Percentiles rank a stretch among this genome's conserved stretches.
Evolutionary conservation across 177 flowering plant species (phyloP).

Genomic region (Vitis hybrid): DNA sequence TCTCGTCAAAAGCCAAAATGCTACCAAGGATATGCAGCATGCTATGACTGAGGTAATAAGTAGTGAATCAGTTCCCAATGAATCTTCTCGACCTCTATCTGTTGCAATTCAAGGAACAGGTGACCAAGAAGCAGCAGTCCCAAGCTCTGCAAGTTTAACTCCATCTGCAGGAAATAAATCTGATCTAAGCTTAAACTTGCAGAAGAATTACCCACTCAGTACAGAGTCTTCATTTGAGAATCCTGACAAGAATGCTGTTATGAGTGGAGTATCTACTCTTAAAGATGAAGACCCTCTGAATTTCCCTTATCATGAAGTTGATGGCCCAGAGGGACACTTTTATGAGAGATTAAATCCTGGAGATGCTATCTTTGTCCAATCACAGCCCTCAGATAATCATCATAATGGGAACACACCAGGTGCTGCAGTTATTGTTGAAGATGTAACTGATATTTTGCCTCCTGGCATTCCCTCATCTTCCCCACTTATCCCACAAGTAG

Average conservation of each 20-base stretch:
- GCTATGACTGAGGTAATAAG: constrained; percentile 9
- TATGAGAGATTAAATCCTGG: constrained; percentile 4
- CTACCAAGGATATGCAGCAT: constrained; percentile 18
- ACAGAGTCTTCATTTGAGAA: constrained; percentile 10
- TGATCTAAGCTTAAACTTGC: constrained; percentile 7
- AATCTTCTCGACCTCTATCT: constrained; percentile 3
- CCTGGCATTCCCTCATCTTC: constrained; percentile 27
- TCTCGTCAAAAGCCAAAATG: constrained; percentile 20
- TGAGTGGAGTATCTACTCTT: constrained; percentile 1
- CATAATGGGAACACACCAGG: constrained; percentile 14
- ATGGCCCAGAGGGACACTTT: neutral
- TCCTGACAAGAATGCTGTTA: constrained; percentile 4
- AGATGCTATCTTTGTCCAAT: constrained; percentile 15
- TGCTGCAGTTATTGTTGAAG: constrained; percentile 47
- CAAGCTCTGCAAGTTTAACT: constrained; percentile 21
- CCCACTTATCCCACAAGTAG: constrained; percentile 27
- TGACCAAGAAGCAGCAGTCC: constrained; percentile 8
- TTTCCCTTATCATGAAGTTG: constrained; percentile 1
- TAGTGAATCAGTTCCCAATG: constrained; percentile 7
- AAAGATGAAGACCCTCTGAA: constrained; percentile 1
- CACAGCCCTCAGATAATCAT: constrained; percentile 19
- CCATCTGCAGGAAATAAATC: neutral
- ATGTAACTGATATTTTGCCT: constrained; percentile 42
- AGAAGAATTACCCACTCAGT: constrained; percentile 3
- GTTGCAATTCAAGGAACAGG: constrained; percentile 7